These are phyloP conservation scores for Quillaja saponaria DNA, from an alignment of 306 rosid species.

Conservation along the genomic window DNA sequence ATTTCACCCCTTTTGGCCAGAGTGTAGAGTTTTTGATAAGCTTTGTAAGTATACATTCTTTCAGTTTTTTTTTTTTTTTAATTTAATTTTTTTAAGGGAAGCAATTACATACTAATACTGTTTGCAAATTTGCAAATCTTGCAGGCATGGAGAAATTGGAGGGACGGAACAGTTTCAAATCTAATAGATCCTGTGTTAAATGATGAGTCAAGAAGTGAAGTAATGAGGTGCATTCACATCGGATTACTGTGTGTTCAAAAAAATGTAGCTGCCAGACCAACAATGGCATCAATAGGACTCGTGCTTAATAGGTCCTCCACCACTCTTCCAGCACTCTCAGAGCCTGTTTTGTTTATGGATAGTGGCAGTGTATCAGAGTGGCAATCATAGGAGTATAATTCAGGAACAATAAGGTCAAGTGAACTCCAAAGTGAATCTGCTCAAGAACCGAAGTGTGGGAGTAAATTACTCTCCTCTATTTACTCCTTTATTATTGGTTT, in stretches of 20 bases:
- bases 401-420: slow-evolving; percentile 9
- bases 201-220: slow-evolving; percentile 24
- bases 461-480: too few relatives aligned
- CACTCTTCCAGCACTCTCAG: slow-evolving; percentile 30
- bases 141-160: slow-evolving; percentile 60
- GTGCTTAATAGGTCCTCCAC: slow-evolving; percentile 39
- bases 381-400: slow-evolving; percentile 6
- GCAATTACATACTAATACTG: background rate
- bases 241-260: slow-evolving; percentile 62
- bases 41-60: slow-evolving; percentile 41
- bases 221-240: slow-evolving; percentile 55
- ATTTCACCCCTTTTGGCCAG: slow-evolving; percentile 21
- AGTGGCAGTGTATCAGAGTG: background rate
- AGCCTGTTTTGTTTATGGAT: slow-evolving; percentile 38
- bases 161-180: slow-evolving; percentile 32
- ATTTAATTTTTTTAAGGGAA: background rate
- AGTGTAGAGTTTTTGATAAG: slow-evolving; percentile 32
- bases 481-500: too few relatives aligned
- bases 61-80: too few relatives aligned
- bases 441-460: too few relatives aligned
- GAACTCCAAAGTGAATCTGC: background rate
- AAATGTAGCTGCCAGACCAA: slow-evolving; percentile 43
- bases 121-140: background rate
- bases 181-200: slow-evolving; percentile 41
- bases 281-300: slow-evolving; percentile 38